A percentile compares a stretch with the other conserved stretches of the same genome.
These are phyloP conservation scores for Leccinum subrobustum DNA, from an alignment of 1,284 basidiomycete species.

Conservation along the genomic window DNA sequence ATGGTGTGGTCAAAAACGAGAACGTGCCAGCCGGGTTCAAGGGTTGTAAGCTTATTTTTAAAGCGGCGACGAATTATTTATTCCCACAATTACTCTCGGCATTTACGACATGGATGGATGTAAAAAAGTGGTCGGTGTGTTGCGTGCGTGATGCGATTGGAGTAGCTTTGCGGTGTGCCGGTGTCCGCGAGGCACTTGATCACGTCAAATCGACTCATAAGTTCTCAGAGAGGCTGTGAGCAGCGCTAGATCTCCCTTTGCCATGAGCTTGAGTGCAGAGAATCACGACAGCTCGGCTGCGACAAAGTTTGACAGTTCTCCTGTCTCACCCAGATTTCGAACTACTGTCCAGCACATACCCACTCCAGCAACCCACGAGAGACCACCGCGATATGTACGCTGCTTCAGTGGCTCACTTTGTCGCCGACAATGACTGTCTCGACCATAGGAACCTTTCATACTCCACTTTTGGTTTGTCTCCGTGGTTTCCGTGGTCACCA, in stretches of 20 bases:
- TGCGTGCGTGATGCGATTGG: no score
- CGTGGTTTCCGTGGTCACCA: slow-evolving; percentile 41
- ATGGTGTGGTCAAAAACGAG: slow-evolving; percentile 38
- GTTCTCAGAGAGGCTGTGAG: background rate
- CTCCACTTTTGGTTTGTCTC: slow-evolving; percentile 44
- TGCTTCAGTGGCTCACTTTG: background rate
- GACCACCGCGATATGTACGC: slow-evolving; percentile 46
- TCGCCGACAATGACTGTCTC: background rate
- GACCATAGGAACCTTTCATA: slow-evolving; percentile 44
- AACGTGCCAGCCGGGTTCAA: slow-evolving; percentile 34
- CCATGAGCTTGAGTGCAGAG: slow-evolving; percentile 16
- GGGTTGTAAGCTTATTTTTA: slow-evolving; percentile 39
- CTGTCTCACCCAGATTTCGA: slow-evolving; percentile 32
- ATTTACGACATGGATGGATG: slow-evolving; percentile 17
- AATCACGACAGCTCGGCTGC: background rate
- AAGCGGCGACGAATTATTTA: slow-evolving; percentile 32
- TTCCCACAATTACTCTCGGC: slow-evolving; percentile 21
- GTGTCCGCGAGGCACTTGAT: background rate
- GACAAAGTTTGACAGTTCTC: slow-evolving; percentile 1
- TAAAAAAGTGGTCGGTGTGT: slow-evolving; percentile 5
- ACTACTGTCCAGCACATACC: slow-evolving; percentile 49
- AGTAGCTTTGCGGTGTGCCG: no score
- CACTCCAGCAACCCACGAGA: slow-evolving; percentile 35
- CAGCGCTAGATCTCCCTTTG: background rate
- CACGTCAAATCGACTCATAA: background rate